Percentiles rank a stretch among this genome's conserved stretches.
phyloP scores from a whole-genome alignment of 306 rosid genomes.

The Acacia confusa region DNA sequence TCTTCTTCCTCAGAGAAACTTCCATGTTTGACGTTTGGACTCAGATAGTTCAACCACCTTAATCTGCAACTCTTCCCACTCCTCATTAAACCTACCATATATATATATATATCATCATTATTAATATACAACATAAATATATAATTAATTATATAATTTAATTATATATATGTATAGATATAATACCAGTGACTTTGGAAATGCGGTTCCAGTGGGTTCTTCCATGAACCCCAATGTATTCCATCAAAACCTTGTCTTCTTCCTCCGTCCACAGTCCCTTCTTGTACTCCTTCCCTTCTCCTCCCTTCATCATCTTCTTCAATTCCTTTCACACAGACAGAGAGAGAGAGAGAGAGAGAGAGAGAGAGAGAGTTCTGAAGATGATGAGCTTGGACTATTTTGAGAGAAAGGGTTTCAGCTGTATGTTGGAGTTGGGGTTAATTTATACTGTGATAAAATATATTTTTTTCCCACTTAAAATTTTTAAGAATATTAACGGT shows the following conservation, averaged over 20 bases:
- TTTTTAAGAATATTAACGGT: not conserved
- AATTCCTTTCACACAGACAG: too few species aligned
- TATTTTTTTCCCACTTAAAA: not conserved
- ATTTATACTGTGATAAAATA: not conserved
- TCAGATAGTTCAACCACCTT: conserved; percentile 11
- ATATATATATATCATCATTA: too few species aligned
- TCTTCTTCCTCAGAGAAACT: conserved; percentile 16
- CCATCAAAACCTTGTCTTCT: conserved; percentile 41
- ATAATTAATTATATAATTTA: too few species aligned
- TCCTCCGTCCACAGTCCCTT: conserved; percentile 45
- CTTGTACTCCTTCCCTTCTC: conserved; percentile 15
- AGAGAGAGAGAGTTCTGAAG: not conserved
- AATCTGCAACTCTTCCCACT: conserved; percentile 15
- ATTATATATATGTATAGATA: not conserved
- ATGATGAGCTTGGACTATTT: not conserved
- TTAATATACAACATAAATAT: too few species aligned
- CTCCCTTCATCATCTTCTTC: conserved; percentile 6
- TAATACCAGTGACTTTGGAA: conserved; percentile 35
- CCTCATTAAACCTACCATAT: conserved; percentile 5
- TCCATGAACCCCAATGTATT: conserved; percentile 33
- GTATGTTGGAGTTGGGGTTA: not conserved
- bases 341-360: not conserved
- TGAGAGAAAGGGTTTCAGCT: not conserved
- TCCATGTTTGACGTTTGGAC: conserved; percentile 14
- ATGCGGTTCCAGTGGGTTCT: conserved; percentile 41